These are phyloP conservation scores for Myriosclerotinia scirpicola DNA, from an alignment of 2,329 filamentous ascomycete species.

Conservation along the genomic window DNA sequence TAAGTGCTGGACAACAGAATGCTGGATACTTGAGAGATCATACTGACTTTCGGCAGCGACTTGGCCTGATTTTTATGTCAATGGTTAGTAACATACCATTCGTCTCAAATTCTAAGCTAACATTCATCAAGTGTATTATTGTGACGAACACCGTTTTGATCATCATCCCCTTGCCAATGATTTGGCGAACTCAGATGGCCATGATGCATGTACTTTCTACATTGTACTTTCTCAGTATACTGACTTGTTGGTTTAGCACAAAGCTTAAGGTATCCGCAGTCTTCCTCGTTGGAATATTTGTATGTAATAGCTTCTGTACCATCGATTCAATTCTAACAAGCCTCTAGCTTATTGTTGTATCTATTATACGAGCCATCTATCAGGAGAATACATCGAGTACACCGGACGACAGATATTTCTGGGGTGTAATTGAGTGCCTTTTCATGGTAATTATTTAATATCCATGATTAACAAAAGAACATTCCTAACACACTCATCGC, in stretches of 20 bases:
- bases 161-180: conserved; percentile 30
- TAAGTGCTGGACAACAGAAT: not conserved
- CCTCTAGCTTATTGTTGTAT: conserved; percentile 27
- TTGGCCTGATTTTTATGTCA: not conserved
- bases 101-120: not conserved
- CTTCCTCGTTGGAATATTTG: conserved; percentile 29
- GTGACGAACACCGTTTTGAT: conserved; percentile 29
- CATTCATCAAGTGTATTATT: conserved; percentile 26
- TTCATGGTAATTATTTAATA: conserved; percentile 24
- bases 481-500: not conserved
- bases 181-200: conserved; percentile 26
- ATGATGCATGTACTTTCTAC: conserved; percentile 18
- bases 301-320: conserved; percentile 13
- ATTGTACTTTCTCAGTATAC: not conserved
- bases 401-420: not conserved
- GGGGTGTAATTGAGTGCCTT: conserved; percentile 33
- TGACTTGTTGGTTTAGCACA: conserved; percentile 6
- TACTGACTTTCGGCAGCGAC: not conserved
- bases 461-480: not conserved
- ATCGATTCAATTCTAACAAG: not conserved
- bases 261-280: conserved; percentile 27
- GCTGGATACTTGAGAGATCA: fast-evolving
- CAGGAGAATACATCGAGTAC: not conserved
- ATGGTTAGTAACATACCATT: not conserved
- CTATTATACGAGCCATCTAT: conserved; percentile 11